Base-by-base conservation (phyloP, 441 rosid species). In the Brassica hybrid region DNA sequence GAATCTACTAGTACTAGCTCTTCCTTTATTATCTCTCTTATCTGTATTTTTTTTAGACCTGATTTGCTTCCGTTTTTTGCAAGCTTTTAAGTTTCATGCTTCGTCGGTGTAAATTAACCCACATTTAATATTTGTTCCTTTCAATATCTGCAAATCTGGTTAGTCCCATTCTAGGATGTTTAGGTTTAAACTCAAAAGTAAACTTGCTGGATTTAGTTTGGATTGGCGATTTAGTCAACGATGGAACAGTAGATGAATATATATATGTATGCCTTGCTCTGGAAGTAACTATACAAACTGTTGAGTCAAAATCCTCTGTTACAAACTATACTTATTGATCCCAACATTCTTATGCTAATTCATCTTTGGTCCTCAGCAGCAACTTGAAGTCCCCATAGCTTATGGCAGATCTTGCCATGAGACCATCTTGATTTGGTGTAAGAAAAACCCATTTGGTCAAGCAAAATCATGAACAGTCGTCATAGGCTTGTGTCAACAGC, bases 401-500 rank as follows among this genome's bases (percentile, higher is more conserved):
- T 32, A 52, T 76, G 43, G 74, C 4, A 10, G 80, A 57, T 77
- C n/a, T 69, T 76, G 7, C 6, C 8, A 30, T 21, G 23, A 21
- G 67, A 17, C 18, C 45, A 41, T 65, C 43, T 78, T 62, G 74
- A 18, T 67, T 67, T 67, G 60, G 11, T 61, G 34, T 38, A 5
- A 71, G 78, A 34, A 52, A 52, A 41, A 10, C 4, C 6, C 18
- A 67, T 72, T 73, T 78, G 62, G 62, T 66, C 77, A 74, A n/a
- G 65, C 36, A 57, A 76, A 57, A 76, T 54, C 67, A 88, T 87
- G 91, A 84, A 79, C 74, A 76, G 43, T 12, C 83, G 43, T 12
- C 83, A 76, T 32, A 76, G 72, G 59, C 72, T 85, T 50, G 27
- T 83, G 65, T 79, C 91, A 61, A 76, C 80, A 7, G 68, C 78